phyloP scores from a whole-genome alignment of 2,329 filamentous ascomycete species.

The Coleophoma eucalyptorum region DNA sequence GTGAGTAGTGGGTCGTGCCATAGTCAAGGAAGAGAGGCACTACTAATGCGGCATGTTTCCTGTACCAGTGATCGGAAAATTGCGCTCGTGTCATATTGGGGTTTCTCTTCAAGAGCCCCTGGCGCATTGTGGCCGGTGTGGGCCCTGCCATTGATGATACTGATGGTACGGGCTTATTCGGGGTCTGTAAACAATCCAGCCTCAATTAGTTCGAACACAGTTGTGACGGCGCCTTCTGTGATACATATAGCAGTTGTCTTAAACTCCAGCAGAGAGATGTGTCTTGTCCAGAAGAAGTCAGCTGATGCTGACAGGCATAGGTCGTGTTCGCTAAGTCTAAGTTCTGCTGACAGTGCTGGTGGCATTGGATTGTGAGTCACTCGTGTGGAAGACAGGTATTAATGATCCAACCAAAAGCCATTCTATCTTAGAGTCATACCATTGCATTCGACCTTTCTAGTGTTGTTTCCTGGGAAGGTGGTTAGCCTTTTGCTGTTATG shows the following conservation, averaged over 20 bases:
- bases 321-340: background rate
- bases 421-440: no score
- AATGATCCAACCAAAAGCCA: no score
- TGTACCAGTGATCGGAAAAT: conserved; percentile 20
- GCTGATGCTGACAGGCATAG: background rate
- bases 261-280: background rate
- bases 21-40: conserved; percentile 18
- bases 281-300: background rate
- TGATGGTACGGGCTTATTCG: background rate
- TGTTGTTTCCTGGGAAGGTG: no score
- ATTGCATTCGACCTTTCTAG: no score
- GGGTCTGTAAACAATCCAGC: background rate
- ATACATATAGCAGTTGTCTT: background rate
- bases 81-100: conserved; percentile 14
- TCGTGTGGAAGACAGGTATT: no score
- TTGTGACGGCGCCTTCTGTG: background rate
- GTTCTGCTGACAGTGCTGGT: no score
- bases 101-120: conserved; percentile 20
- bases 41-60: conserved; percentile 16
- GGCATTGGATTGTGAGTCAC: no score
- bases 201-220: background rate
- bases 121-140: conserved; percentile 1
- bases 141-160: background rate
- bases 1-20: conserved; percentile 15
- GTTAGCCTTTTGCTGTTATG: no score